Evolutionary conservation across 106 monocot species (phyloP).

Genomic region (Dactylorhiza incarnata): DNA sequence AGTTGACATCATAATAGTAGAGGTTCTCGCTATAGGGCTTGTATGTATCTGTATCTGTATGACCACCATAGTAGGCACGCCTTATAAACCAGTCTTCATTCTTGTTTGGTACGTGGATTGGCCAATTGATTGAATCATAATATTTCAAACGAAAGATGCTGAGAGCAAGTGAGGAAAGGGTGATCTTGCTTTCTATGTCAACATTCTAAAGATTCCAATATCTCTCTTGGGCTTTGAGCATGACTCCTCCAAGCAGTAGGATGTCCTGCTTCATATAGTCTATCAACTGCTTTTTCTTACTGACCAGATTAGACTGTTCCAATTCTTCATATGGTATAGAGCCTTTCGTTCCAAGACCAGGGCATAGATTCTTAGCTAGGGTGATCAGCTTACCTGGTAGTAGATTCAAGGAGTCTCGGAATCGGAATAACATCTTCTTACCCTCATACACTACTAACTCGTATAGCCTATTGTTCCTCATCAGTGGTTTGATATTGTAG

Average conservation of each 20-base stretch:
- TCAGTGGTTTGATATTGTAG: too few relatives aligned
- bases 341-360: not conserved
- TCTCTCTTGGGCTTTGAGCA: slow-evolving; percentile 2
- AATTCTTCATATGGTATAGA: slow-evolving; percentile 8
- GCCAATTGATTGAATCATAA: not conserved
- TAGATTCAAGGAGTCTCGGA: slow-evolving; percentile 8
- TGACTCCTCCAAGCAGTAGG: slow-evolving; percentile 1
- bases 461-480: not conserved
- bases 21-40: slow-evolving; percentile 13
- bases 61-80: slow-evolving; percentile 15
- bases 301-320: not conserved
- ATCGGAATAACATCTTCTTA: slow-evolving; percentile 1
- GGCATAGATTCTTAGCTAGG: slow-evolving; percentile 14
- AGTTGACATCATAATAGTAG: not conserved
- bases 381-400: not conserved
- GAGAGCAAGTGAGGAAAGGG: slow-evolving; percentile 4
- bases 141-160: slow-evolving; percentile 5
- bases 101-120: slow-evolving; percentile 8
- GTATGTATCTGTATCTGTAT: slow-evolving; percentile 6
- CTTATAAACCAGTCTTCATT: slow-evolving; percentile 10
- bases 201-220: slow-evolving; percentile 6
- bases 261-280: slow-evolving; percentile 8
- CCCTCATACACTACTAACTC: not conserved
- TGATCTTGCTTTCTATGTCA: not conserved
- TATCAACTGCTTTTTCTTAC: not conserved